These are phyloP conservation scores for Escallonia rubra DNA, from an alignment of 129 eudicot species.

Conservation along the genomic window DNA sequence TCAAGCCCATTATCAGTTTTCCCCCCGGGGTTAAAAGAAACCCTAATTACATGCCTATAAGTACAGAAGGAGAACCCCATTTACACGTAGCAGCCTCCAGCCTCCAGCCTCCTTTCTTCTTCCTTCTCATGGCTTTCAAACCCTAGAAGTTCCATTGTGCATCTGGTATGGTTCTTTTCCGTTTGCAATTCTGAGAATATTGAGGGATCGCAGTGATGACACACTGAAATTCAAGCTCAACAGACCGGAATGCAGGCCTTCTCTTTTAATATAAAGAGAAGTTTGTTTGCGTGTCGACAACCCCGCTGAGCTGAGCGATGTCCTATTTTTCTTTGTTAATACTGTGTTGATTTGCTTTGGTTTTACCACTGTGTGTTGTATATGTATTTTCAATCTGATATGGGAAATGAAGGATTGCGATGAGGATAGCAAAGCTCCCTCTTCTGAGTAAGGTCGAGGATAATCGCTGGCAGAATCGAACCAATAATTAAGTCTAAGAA, in stretches of 20 bases:
- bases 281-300: conserved; percentile 56
- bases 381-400: neutral
- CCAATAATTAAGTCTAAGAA: conserved; percentile 16
- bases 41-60: too few relatives aligned
- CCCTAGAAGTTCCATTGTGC: too few relatives aligned
- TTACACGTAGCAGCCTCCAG: too few relatives aligned
- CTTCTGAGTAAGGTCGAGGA: conserved; percentile 38
- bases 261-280: conserved; percentile 19
- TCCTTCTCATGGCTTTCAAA: too few relatives aligned
- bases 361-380: neutral
- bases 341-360: neutral
- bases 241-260: conserved; percentile 59
- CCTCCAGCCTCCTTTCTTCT: too few relatives aligned
- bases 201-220: conserved; percentile 43
- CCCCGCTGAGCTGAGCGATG: conserved; percentile 81
- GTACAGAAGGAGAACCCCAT: too few relatives aligned
- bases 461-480: conserved; percentile 56
- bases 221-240: conserved; percentile 63
- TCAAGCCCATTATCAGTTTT: too few relatives aligned
- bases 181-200: too few relatives aligned
- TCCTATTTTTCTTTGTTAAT: neutral
- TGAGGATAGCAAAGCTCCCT: conserved; percentile 61
- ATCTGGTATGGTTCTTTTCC: too few relatives aligned
- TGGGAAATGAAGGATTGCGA: conserved; percentile 17
- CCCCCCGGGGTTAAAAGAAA: too few relatives aligned